Evolutionary conservation across 1,284 basidiomycete genomes (phyloP), one percentile per base, ranked within the genome.

Genomic region (Pyrrhoderma noxium): DNA sequence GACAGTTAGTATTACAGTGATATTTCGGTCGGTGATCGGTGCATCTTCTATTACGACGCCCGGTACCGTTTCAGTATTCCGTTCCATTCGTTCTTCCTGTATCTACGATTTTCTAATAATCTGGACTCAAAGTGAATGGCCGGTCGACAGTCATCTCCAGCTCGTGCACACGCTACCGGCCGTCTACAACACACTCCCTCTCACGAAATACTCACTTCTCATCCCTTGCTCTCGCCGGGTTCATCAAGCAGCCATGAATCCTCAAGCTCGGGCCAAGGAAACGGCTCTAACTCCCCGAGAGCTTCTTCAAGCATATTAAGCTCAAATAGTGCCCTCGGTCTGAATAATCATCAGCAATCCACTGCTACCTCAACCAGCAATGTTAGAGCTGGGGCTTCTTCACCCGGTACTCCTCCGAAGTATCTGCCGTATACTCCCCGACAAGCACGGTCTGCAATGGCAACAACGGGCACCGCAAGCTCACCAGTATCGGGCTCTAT

Each of bases 391-490:
- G 38, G 38, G 5, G 7, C 19, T 44, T 18, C 53, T 45, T 50
- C 61, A 4, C 46, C 59, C n/a, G 50, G 58, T 13, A 51, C 60
- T 22, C 59, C 63, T 2, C 62, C 73, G 34, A 70, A 70, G 40
- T 79, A 79, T 65, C 72, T 76, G 1, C 75, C 76, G 3, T 79
- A 79, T 51, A 79, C 76, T 3, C 77, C 77, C 3, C 61, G 75
- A 34, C 77, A 77, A 22, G 53, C 61, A 31, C 70, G 80, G 14
- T 69, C 77, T 1, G 70, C 76, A 7, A 66, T 77, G 3, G 73
- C 76, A 7, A 76, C 79, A 3, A 79, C 70, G 0, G 67, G 70
- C 1, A 69, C 72, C 5, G 66, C 70, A 37, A 70, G 70, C 44
- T 64, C 71, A 0, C 63, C 64, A 14, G 61, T 69, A n/a, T 65